Evolutionary conservation across 306 rosid species (phyloP).

Genomic region (Inga leiocalycina): DNA sequence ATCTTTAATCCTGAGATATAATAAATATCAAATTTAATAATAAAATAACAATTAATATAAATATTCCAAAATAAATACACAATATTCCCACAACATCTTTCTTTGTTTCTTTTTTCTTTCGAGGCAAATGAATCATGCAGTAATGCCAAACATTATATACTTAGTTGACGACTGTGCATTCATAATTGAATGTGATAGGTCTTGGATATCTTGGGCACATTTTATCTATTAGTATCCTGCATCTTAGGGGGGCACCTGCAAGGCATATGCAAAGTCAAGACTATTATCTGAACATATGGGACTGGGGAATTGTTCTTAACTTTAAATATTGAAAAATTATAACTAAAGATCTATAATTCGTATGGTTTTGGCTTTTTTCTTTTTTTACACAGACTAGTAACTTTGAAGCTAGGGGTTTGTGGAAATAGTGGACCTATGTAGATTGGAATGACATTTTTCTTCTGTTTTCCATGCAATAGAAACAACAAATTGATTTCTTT

Average conservation of each 20-base stretch:
- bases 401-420: not conserved
- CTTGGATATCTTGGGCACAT: not conserved
- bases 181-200: not conserved
- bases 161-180: constrained; percentile 28
- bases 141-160: constrained; percentile 21
- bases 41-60: too few relatives aligned
- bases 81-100: not conserved
- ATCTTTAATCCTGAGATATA: too few relatives aligned
- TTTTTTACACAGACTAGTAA: not conserved
- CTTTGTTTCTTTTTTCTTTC: not conserved
- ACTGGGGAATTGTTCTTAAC: not conserved
- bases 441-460: not conserved
- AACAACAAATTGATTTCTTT: not conserved
- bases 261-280: not conserved
- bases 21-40: too few relatives aligned
- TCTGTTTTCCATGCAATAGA: not conserved
- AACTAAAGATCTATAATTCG: not conserved
- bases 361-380: not conserved
- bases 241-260: not conserved
- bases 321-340: not conserved
- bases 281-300: not conserved
- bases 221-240: not conserved
- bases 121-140: constrained; percentile 19
- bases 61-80: too few relatives aligned
- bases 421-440: not conserved